phyloP scores from a whole-genome alignment of 768 basidiomycete genomes.

The Tubosaeta sp. region DNA sequence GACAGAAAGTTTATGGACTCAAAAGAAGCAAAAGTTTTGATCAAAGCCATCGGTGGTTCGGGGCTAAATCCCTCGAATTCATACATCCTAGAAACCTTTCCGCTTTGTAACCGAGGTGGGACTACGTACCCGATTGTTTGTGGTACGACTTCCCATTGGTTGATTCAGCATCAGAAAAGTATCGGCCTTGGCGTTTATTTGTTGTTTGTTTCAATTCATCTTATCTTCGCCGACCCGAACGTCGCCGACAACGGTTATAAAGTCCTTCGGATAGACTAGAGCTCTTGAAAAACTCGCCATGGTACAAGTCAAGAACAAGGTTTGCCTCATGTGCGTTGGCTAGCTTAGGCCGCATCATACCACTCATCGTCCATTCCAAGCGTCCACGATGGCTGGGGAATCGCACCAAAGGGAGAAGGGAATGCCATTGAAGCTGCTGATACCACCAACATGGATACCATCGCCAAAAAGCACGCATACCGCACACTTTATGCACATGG shows the following conservation, averaged over 20 bases:
- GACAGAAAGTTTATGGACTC: too few species aligned
- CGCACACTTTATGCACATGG: conserved; percentile 80
- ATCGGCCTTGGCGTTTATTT: too few species aligned
- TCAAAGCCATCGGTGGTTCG: too few species aligned
- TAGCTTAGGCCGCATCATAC: not conserved
- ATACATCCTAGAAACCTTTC: too few species aligned
- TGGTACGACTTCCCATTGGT: too few species aligned
- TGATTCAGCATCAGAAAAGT: too few species aligned
- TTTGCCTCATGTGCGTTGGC: conserved; percentile 76
- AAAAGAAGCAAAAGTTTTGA: too few species aligned
- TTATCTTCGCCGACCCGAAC: conserved; percentile 7
- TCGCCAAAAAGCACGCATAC: conserved; percentile 71
- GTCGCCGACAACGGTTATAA: conserved; percentile 2
- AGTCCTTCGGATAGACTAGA: conserved; percentile 4
- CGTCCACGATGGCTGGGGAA: conserved; percentile 97
- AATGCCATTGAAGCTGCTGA: conserved; percentile 81
- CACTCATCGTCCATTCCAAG: conserved; percentile 32
- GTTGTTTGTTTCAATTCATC: too few species aligned
- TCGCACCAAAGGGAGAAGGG: conserved; percentile 67
- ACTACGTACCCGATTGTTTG: too few species aligned
- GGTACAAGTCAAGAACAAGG: conserved; percentile 74
- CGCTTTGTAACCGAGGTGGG: too few species aligned
- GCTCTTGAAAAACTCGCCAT: conserved; percentile 11
- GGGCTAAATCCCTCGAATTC: too few species aligned
- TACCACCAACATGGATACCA: conserved; percentile 86